Evolutionary conservation across 257 asterid genomes (phyloP).

Genomic region (Scutellaria minor): DNA sequence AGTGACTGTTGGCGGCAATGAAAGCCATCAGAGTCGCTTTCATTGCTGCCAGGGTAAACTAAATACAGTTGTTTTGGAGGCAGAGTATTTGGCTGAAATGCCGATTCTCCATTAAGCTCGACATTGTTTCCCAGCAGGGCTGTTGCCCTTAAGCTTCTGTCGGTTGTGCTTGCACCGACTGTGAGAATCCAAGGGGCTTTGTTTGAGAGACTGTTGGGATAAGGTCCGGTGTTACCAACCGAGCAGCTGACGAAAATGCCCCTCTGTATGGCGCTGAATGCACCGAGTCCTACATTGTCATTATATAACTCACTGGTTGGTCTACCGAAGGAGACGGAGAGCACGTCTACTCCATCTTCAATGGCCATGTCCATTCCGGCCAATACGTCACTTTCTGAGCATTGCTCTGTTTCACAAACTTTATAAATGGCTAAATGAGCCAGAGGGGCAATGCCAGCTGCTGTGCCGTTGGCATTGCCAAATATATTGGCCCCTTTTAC

Average conservation of each 20-base stretch:
- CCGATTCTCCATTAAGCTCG: conserved; percentile 39
- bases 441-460: conserved; percentile 39
- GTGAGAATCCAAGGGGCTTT: conserved; percentile 58
- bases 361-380: conserved; percentile 41
- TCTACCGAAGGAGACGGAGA: conserved; percentile 43
- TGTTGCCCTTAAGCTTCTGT: conserved; percentile 32
- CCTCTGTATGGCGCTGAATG: conserved; percentile 37
- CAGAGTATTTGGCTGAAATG: conserved; percentile 24
- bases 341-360: conserved; percentile 45
- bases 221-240: conserved; percentile 42
- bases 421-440: conserved; percentile 41
- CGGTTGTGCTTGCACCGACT: conserved; percentile 45
- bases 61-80: conserved; percentile 29
- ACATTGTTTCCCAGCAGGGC: conserved; percentile 40
- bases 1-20: conserved; percentile 22
- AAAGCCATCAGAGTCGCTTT: background rate
- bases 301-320: conserved; percentile 2
- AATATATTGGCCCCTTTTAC: conserved; percentile 38
- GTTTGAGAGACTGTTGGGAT: conserved; percentile 28
- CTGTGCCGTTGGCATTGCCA: conserved; percentile 51
- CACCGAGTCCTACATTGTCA: conserved; percentile 38
- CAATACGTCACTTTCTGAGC: conserved; percentile 27
- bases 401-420: conserved; percentile 14
- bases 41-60: conserved; percentile 33
- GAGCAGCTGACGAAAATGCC: conserved; percentile 46